Evolutionary conservation across 805 yeast species (phyloP).

Genomic region (Cyberlindnera petersonii): DNA sequence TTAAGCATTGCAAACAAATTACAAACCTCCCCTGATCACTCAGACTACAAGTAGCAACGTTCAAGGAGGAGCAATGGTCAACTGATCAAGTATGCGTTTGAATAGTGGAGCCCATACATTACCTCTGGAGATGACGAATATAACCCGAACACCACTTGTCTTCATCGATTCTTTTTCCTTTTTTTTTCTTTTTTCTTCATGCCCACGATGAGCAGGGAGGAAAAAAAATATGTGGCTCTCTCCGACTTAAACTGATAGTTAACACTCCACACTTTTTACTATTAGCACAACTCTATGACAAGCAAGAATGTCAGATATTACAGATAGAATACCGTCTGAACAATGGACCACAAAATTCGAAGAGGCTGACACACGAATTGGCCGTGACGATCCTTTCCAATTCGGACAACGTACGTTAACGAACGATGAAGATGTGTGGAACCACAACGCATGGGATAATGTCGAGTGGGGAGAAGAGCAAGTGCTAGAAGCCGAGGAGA

Average conservation of each 20-base stretch:
- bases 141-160: background rate
- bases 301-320: background rate
- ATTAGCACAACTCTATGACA: background rate
- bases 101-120: too few relatives aligned
- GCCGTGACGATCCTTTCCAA: conserved; percentile 85
- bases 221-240: background rate
- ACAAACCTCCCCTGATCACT: too few relatives aligned
- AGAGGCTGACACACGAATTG: conserved; percentile 47
- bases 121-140: too few relatives aligned
- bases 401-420: conserved; percentile 83
- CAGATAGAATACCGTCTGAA: background rate
- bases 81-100: too few relatives aligned
- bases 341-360: conserved; percentile 1
- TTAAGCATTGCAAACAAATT: too few relatives aligned
- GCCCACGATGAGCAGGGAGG: background rate
- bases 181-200: conserved; percentile 1
- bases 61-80: too few relatives aligned
- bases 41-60: too few relatives aligned
- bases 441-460: conserved; percentile 92
- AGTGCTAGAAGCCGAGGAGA: conserved; percentile 63
- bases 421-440: conserved; percentile 78
- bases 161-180: background rate
- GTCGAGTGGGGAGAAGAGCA: conserved; percentile 98
- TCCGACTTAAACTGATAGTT: too few relatives aligned
- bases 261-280: too few relatives aligned